Conservation (phyloP, 805 yeast species). For the Barnettozyma californica region DNA sequence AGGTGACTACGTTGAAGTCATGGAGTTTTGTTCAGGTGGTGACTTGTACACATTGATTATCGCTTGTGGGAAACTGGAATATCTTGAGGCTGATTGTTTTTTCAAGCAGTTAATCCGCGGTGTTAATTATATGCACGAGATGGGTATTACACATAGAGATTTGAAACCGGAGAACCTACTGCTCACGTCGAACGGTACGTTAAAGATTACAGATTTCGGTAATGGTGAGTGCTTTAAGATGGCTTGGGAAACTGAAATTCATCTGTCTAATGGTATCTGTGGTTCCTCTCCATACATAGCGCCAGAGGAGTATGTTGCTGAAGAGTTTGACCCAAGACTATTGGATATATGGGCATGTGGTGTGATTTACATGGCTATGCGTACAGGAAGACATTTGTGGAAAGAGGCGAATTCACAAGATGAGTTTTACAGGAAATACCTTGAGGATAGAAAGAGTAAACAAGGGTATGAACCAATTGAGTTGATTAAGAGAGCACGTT, state of each 20-base stretch:
- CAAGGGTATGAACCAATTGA: slow-evolving; percentile 93
- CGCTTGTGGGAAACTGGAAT: slow-evolving; percentile 73
- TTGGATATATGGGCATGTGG: slow-evolving; percentile 94
- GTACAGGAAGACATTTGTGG: slow-evolving; percentile 95
- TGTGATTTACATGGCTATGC: slow-evolving; percentile 87
- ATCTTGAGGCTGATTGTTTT: slow-evolving; percentile 84
- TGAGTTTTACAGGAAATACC: slow-evolving; percentile 70
- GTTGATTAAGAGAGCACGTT: slow-evolving; percentile 73
- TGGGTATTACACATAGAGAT: slow-evolving; percentile 89
- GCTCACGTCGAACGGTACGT: slow-evolving; percentile 61
- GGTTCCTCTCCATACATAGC: slow-evolving; percentile 90
- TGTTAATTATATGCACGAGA: slow-evolving; percentile 80
- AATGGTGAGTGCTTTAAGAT: slow-evolving; percentile 75
- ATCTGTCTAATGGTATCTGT: slow-evolving; percentile 68
- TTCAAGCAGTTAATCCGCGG: slow-evolving; percentile 83
- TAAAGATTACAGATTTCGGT: slow-evolving; percentile 88
- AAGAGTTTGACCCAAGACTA: slow-evolving; percentile 73
- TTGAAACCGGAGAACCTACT: slow-evolving; percentile 83
- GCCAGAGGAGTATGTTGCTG: slow-evolving; percentile 68
- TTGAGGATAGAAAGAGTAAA: slow-evolving; percentile 72
- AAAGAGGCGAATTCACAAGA: slow-evolving; percentile 75
- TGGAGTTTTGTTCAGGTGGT: slow-evolving; percentile 83
- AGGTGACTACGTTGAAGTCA: slow-evolving; percentile 78
- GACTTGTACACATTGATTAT: slow-evolving; percentile 70
- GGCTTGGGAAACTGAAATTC: slow-evolving; percentile 77